Conservation (phyloP, 148 eudicot genomes). For the Fagopyrum esculentum region DNA sequence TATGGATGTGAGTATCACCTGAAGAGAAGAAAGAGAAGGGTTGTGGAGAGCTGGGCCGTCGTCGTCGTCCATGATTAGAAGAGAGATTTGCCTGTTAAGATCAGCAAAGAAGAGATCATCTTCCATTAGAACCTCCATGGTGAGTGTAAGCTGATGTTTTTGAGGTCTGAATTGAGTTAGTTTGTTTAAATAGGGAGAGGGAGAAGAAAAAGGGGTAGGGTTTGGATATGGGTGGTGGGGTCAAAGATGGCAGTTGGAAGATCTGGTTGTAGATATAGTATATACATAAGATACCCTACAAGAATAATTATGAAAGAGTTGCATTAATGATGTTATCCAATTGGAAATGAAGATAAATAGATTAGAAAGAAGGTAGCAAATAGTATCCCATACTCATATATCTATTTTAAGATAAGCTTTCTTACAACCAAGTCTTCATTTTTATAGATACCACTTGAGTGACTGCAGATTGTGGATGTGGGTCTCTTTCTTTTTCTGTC, state of each 20-base stretch:
- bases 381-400: not conserved
- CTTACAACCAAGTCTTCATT: conserved; percentile 4
- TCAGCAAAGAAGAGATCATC: conserved; percentile 76
- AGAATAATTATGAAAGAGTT: conserved; percentile 8
- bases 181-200: conserved; percentile 8
- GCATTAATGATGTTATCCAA: conserved; percentile 6
- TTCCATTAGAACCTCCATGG: conserved; percentile 29
- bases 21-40: conserved; percentile 20
- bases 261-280: conserved; percentile 17
- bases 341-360: conserved; percentile 4
- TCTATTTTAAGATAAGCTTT: conserved; percentile 7
- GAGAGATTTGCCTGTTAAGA: conserved; percentile 69
- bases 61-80: conserved; percentile 73
- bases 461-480: not conserved
- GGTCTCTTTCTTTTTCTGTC: not conserved
- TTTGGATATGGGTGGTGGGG: conserved; percentile 14
- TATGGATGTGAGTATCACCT: not conserved
- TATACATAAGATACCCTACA: not conserved
- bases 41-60: conserved; percentile 28
- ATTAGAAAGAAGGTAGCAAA: not conserved
- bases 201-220: not conserved
- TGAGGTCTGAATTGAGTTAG: not conserved
- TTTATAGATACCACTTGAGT: not conserved
- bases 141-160: not conserved
- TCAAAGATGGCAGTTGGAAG: conserved; percentile 19